Evolutionary conservation across 1,284 basidiomycete genomes (phyloP).

Genomic region (Cryptococcus wingfieldii): DNA sequence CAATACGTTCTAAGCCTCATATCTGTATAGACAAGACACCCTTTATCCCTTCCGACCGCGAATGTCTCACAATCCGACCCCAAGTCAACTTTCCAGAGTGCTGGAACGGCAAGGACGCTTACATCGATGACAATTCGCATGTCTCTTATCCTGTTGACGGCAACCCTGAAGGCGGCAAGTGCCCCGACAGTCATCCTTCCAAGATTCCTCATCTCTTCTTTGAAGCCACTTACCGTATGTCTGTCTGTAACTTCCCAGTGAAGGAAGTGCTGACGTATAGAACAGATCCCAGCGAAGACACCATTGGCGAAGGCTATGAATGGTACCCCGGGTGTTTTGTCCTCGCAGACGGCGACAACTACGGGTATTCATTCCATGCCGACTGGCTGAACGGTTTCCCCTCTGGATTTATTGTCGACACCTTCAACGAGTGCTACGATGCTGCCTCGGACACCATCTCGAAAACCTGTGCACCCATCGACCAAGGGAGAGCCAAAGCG

Average conservation of each 20-base stretch:
- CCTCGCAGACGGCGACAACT: constrained; percentile 23
- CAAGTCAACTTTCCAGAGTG: constrained; percentile 45
- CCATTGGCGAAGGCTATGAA: constrained; percentile 22
- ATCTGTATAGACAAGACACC: constrained; percentile 10
- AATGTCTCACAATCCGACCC: constrained; percentile 21
- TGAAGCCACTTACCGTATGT: constrained; percentile 14
- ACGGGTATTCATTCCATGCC: constrained; percentile 21
- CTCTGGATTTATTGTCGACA: constrained; percentile 19
- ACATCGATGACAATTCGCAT: constrained; percentile 30
- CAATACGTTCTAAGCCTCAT: no score
- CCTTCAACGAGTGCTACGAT: constrained; percentile 16
- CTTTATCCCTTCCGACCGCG: constrained; percentile 18
- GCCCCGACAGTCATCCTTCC: constrained; percentile 13
- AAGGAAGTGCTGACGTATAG: neutral
- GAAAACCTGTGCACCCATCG: constrained; percentile 14
- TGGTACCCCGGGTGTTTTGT: constrained; percentile 32
- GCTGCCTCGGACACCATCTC: neutral
- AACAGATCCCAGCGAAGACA: neutral
- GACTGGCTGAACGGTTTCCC: constrained; percentile 31
- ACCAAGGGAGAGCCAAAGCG: constrained; percentile 2
- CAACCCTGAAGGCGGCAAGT: constrained; percentile 19
- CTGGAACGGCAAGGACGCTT: constrained; percentile 47
- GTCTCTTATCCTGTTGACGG: constrained; percentile 36
- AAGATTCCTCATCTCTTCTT: constrained; percentile 24
- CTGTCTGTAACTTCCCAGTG: neutral